Base-by-base conservation (phyloP, 164 flowering plant species). In the Liquidambar formosana region DNA sequence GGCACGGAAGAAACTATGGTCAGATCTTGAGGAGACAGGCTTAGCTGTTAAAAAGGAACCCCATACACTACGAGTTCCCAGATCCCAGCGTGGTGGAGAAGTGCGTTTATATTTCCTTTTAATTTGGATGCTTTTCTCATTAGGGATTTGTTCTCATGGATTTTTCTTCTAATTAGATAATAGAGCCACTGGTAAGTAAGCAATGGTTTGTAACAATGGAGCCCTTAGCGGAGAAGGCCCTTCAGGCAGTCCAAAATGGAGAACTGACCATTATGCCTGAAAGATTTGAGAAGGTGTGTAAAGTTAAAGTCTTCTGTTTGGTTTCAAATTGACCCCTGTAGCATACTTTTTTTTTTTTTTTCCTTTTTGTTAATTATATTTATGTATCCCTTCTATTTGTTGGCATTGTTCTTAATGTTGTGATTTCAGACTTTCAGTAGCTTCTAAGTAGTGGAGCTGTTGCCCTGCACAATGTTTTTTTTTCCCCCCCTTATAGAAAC, bases 61-160 rank as follows among this genome's bases (percentile, higher is more conserved):
- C 26, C 78, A 92, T 66, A 88, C 84, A 56, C 77, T 76, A 74
- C 81, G 99, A 75, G 96, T 92, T 64, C 97, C 99, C 28, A 86
- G 97, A 78, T 95, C 99, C 9, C 97, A 95, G 64, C 94, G 99
- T 70, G 97, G 99, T 78, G 99, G 99, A 78, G 99, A 95, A 75
- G 99, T 92, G 65, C 19, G 86, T 61, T 66, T 19, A 18, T 67
- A 27, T 61, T 71, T 43, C 16, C 33, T 64, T 57, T 45, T 16
- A 51, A 14, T 46, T 70, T 67, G 53, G 51, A 51, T 53, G 27
- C 23, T 25, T 28, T 45, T 47, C 71, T n/a, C 3, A 18, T n/a
- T 8, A 8, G 44, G 26, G 15, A 25, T 44, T 15, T 54, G 11
- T 64, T 65, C 65, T 19, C 48, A 28, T 41, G 18, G 13, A 54